Base-by-base conservation (phyloP, 176 grass and related monocot genomes). In the Musa schizocarpa region DNA sequence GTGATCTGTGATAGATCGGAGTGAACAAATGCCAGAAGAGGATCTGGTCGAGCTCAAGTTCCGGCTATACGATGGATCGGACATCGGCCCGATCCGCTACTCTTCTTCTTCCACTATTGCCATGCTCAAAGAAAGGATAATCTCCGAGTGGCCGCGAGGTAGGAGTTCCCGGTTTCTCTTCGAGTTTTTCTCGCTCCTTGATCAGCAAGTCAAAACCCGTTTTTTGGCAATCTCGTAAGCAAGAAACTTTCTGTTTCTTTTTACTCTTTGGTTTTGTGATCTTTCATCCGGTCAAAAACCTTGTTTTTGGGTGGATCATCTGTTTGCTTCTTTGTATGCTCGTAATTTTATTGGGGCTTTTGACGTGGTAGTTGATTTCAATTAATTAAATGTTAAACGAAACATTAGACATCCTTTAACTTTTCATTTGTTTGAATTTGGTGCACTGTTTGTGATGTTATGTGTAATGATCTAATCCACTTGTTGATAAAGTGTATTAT, bases 141-240 rank as follows among this genome's bases (percentile, higher is more conserved):
- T 91, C 77, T 74, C 85, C 62, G 89, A 91, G 9, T 91, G 89
- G 89, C 89, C 89, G 68, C 84, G 82, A 87, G 89, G 89, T 91
- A 26, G 13, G 69, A 69, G 58, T 70, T 63, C 21, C 1, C 13
- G 23, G 79, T 74, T 53, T 69, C 11, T n/a, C 6, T 70, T 49
- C 11, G n/a, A 19, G 14, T 50, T 21, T n/a, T 70, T 70, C 8
- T 43, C 34, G 3, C 29, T 3, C 48, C 14, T 16, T 17, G 19
- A 70, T 4, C 68, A 52, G 8, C 14, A 19, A 22, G 22, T 26
- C 23, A 25, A 11, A 25, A 14, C 26, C 8, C 12, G 2, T 65
- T 65, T 13, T 65, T 13, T 23, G 23, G 11, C 22, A 61, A 7
- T 61, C 19, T 19, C 25, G 34, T 70, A 19, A 13, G 11, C 19